Evolutionary conservation across 2,329 filamentous ascomycete genomes (phyloP), one percentile per base, ranked within the genome.

Genomic region (Pochonia chlamydosporia): DNA sequence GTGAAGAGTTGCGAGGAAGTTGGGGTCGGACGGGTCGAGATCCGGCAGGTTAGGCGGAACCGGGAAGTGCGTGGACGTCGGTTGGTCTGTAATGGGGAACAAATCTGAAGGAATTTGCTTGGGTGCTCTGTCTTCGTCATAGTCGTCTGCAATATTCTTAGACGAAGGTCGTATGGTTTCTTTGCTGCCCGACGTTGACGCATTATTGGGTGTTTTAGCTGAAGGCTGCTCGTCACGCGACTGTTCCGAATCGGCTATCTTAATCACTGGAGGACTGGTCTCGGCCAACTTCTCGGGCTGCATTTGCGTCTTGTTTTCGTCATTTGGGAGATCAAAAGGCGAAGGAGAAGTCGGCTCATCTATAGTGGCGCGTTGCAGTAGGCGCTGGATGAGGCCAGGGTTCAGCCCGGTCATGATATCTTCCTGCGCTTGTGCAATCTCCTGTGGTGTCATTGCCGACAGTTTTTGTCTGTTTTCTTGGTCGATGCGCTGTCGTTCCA

Each of bases 1-100:
- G 73, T 96, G 91, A 5, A 99, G 81, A 48, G 88, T 85, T 40
- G 80, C 69, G 49, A 97, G 82, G 70, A 97, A 97, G 60, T 89
- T 76, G 0, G 88, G 85, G 49, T 91, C 88, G 31, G 81, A 74
- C 0, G 91, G 90, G 63, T 97, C 89, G 53, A 97, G 84, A 49
- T 89, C 84, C 10, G 87, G 86, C 5, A 76, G 64, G 36, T 60
- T 62, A 9, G 65, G 73, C 2, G 66, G 70, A n/a, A 64, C 66
- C 9, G 83, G 84, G 65, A 84, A 89, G 67, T 88, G 86, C 13
- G 76, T 73, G 25, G 71, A 66, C 52, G 66, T 59, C 35, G 68
- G 61, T 40, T 62, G 58, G 42, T 69, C 60, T 39, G 65, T 61
- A 35, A 72, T 66, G 28, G 69, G 64, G 54, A 73, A 69, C 53